Evolutionary conservation across 108 stramenopile species (phyloP).

Genomic region (Nitzschia inconspicua): DNA sequence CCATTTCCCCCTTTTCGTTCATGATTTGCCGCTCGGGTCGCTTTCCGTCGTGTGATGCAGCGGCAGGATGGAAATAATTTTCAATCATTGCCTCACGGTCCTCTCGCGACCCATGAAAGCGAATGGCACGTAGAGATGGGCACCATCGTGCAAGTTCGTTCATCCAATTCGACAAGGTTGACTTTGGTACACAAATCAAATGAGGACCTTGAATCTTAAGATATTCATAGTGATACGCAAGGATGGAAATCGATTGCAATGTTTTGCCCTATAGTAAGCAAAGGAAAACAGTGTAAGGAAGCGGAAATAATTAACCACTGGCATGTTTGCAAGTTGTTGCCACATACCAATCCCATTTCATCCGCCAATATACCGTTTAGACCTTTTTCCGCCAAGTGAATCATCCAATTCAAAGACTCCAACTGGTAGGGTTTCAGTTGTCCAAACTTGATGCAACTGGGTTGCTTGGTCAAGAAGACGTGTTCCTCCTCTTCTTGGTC

Average conservation of each 20-base stretch:
- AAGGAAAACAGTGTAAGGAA: not conserved
- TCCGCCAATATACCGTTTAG: constrained; percentile 97
- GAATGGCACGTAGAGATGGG: constrained; percentile 84
- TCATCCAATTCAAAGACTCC: constrained; percentile 97
- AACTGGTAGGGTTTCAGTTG: constrained; percentile 91
- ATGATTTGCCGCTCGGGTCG: constrained; percentile 65
- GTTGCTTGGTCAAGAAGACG: constrained; percentile 87
- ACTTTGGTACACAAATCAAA: constrained; percentile 96
- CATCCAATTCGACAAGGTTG: constrained; percentile 98
- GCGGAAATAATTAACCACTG: not conserved
- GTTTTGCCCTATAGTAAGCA: constrained; percentile 70
- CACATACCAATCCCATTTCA: constrained; percentile 37
- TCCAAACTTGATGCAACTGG: constrained; percentile 82
- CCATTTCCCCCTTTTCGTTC: constrained; percentile 65
- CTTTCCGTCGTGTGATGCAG: constrained; percentile 74
- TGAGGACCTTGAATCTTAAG: constrained; percentile 84
- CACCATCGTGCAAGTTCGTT: constrained; percentile 97
- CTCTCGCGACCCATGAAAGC: constrained; percentile 90
- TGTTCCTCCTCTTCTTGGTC: constrained; percentile 47
- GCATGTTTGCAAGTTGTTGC: not conserved
- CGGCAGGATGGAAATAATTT: constrained; percentile 70
- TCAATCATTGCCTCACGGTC: constrained; percentile 78
- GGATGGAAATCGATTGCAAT: constrained; percentile 94
- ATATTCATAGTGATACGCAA: constrained; percentile 83
- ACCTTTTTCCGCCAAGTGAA: constrained; percentile 91